These are phyloP conservation scores for Suhomyces atakaporum DNA, from an alignment of 1,139 yeast species.

Conservation along the genomic window DNA sequence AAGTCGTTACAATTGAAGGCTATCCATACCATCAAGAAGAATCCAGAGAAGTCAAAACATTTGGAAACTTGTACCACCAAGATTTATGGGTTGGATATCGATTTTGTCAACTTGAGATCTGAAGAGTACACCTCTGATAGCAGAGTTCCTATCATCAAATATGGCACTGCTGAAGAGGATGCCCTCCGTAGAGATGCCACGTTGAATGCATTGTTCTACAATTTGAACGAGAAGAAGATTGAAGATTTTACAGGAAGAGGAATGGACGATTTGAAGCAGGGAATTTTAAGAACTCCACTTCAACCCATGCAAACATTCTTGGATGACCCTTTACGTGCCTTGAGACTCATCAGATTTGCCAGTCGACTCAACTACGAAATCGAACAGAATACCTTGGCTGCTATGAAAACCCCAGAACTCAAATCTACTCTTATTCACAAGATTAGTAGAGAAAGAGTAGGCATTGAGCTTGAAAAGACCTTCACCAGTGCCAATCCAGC, in stretches of 20 bases:
- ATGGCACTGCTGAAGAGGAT: constrained; percentile 91
- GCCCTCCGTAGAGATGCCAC: constrained; percentile 95
- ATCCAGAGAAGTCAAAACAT: constrained; percentile 95
- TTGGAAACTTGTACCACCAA: constrained; percentile 94
- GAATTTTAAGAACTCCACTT: constrained; percentile 83
- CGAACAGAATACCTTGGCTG: constrained; percentile 57
- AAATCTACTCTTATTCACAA: constrained; percentile 63
- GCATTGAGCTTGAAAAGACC: constrained; percentile 79
- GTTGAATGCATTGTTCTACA: constrained; percentile 85
- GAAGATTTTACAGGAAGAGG: constrained; percentile 88
- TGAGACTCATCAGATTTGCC: constrained; percentile 84
- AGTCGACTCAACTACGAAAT: constrained; percentile 71
- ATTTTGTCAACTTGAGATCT: constrained; percentile 86
- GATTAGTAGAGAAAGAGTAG: constrained; percentile 89
- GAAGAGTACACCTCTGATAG: constrained; percentile 83
- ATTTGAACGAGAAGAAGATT: constrained; percentile 61
- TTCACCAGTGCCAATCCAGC: constrained; percentile 63
- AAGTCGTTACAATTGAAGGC: constrained; percentile 42
- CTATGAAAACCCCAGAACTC: constrained; percentile 66
- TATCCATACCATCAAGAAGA: constrained; percentile 82
- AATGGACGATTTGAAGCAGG: constrained; percentile 63
- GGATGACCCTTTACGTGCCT: constrained; percentile 90
- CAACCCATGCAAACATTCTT: constrained; percentile 80
- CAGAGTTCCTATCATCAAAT: constrained; percentile 73
- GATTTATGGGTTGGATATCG: constrained; percentile 78